Evolutionary conservation across 2,329 filamentous ascomycete species (phyloP).

Genomic region (Emericellopsis cladophorae): DNA sequence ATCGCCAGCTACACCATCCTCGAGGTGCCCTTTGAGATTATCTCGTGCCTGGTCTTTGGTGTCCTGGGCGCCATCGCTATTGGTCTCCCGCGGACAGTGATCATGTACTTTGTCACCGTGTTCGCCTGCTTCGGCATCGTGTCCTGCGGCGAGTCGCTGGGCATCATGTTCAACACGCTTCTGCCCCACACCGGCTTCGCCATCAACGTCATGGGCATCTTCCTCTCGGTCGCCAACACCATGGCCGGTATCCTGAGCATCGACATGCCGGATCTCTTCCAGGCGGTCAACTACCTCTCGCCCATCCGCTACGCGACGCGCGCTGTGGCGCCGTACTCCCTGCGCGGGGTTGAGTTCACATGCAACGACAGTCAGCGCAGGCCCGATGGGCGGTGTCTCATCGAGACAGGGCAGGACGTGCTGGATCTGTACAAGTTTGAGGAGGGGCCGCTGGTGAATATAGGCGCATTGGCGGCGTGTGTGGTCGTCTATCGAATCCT

Average conservation of each 20-base stretch:
- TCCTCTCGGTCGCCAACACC: constrained; percentile 57
- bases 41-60: constrained; percentile 53
- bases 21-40: constrained; percentile 60
- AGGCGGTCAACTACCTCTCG: constrained; percentile 57
- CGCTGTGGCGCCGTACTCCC: constrained; percentile 53
- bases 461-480: constrained; percentile 50
- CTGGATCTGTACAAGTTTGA: constrained; percentile 55
- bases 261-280: constrained; percentile 52
- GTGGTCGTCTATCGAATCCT: constrained; percentile 53
- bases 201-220: constrained; percentile 57
- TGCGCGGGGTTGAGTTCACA: constrained; percentile 48
- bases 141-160: constrained; percentile 61
- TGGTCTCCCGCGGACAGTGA: constrained; percentile 47
- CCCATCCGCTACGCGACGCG: constrained; percentile 59
- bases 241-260: constrained; percentile 63
- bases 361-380: constrained; percentile 49
- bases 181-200: constrained; percentile 65
- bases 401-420: constrained; percentile 54
- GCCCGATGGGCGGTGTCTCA: constrained; percentile 47
- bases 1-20: constrained; percentile 56
- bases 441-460: constrained; percentile 44
- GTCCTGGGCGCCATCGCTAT: constrained; percentile 51
- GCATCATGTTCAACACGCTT: constrained; percentile 71
- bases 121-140: constrained; percentile 65
- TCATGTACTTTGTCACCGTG: constrained; percentile 54